Evolutionary conservation across 805 yeast species (phyloP).

Genomic region (Starmerella powellii): DNA sequence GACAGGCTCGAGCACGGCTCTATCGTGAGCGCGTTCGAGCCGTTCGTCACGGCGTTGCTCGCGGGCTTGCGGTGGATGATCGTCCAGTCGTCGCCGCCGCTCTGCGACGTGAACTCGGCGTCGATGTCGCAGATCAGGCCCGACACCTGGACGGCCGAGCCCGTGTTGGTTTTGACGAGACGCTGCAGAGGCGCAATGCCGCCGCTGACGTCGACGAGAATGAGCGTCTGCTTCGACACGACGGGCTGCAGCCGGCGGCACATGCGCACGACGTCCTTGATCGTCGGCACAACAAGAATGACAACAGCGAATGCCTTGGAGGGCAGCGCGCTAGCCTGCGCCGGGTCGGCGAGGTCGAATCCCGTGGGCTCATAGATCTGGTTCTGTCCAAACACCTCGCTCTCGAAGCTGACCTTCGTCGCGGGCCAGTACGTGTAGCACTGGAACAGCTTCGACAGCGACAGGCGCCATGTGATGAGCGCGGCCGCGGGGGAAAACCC

Average conservation of each 20-base stretch:
- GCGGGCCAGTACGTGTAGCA: slow-evolving; percentile 25
- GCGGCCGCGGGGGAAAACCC: slow-evolving; percentile 25
- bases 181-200: slow-evolving; percentile 23
- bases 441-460: slow-evolving; percentile 15
- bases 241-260: slow-evolving; percentile 22
- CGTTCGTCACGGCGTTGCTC: not conserved
- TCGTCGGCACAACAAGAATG: slow-evolving; percentile 20
- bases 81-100: slow-evolving; percentile 7
- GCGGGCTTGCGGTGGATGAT: slow-evolving; percentile 11
- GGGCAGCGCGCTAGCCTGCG: slow-evolving; percentile 9
- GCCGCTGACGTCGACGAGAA: slow-evolving; percentile 23
- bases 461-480: slow-evolving; percentile 23
- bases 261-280: slow-evolving; percentile 24
- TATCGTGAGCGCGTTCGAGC: slow-evolving; percentile 5
- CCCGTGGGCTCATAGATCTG: slow-evolving; percentile 14
- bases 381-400: slow-evolving; percentile 17
- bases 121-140: slow-evolving; percentile 23
- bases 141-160: slow-evolving; percentile 13
- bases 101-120: slow-evolving; percentile 13
- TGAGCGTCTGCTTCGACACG: slow-evolving; percentile 17
- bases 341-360: slow-evolving; percentile 17
- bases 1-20: slow-evolving; percentile 17
- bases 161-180: slow-evolving; percentile 18
- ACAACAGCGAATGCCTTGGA: slow-evolving; percentile 14
- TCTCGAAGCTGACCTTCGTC: slow-evolving; percentile 15